phyloP scores from a whole-genome alignment of 2,329 filamentous ascomycete genomes.

The Scopulariopsis brevicaulis region DNA sequence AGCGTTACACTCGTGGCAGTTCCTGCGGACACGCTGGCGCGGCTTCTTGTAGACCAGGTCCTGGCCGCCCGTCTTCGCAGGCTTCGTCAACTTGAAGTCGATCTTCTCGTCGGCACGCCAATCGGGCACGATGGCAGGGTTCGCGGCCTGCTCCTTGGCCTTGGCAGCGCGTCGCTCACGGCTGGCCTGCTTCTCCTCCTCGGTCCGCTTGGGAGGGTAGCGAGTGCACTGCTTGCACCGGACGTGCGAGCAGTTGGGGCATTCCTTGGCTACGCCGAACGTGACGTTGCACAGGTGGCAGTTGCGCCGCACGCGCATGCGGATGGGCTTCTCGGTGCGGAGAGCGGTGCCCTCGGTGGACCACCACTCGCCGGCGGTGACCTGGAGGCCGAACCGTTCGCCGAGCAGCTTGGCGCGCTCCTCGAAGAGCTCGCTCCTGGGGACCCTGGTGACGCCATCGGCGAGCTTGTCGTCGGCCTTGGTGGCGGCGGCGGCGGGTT shows the following conservation, averaged over 20 bases:
- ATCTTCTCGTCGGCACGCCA: constrained; percentile 31
- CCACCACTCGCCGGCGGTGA: constrained; percentile 42
- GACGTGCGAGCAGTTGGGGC: constrained; percentile 64
- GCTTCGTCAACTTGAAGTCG: constrained; percentile 46
- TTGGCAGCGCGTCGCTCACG: constrained; percentile 37
- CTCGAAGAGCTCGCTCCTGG: constrained; percentile 37
- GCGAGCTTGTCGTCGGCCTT: constrained; percentile 14
- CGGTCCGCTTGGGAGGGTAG: constrained; percentile 55
- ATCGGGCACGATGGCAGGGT: constrained; percentile 30
- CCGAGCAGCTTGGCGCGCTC: constrained; percentile 45
- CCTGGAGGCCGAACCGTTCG: constrained; percentile 42
- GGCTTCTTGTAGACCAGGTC: constrained; percentile 63
- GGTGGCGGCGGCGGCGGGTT: background rate
- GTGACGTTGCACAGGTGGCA: constrained; percentile 73
- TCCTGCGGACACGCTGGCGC: constrained; percentile 62
- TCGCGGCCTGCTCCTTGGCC: constrained; percentile 44
- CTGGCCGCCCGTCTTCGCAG: constrained; percentile 54
- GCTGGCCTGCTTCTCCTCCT: constrained; percentile 40
- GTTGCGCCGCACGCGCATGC: constrained; percentile 65
- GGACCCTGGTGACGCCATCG: constrained; percentile 5
- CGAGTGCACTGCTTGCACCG: constrained; percentile 74
- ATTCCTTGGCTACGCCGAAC: constrained; percentile 64
- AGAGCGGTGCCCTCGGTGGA: constrained; percentile 40
- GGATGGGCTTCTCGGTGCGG: constrained; percentile 64
- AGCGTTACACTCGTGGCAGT: constrained; percentile 62